Percentiles rank a stretch among this genome's conserved stretches.
Conservation (phyloP, 305 asterid species). For the Solanum hybrid region DNA sequence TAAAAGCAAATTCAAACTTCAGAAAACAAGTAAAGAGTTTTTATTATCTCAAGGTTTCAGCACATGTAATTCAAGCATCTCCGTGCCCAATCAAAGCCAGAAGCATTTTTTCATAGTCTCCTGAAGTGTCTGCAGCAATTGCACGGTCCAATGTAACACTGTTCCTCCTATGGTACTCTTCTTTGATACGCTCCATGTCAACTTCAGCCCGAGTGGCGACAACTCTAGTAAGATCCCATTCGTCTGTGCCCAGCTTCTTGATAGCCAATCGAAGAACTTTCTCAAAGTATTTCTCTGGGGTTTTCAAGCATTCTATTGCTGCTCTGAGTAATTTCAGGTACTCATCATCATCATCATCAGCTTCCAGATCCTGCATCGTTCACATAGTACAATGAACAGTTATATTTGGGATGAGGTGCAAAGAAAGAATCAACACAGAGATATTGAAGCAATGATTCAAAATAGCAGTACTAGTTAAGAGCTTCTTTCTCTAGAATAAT, state of each 20-base stretch:
- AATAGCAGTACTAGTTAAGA: not conserved
- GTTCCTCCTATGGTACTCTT: constrained; percentile 57
- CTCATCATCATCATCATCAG: constrained; percentile 40
- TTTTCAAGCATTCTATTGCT: constrained; percentile 58
- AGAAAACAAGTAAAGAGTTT: not conserved
- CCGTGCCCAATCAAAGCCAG: constrained; percentile 54
- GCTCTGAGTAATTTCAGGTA: constrained; percentile 55
- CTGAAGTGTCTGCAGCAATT: constrained; percentile 60
- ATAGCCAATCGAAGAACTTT: constrained; percentile 58
- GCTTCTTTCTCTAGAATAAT: not conserved
- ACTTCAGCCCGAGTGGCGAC: constrained; percentile 71
- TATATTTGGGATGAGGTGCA: not conserved
- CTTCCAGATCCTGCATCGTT: constrained; percentile 55
- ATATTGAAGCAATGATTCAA: not conserved
- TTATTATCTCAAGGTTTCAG: not conserved
- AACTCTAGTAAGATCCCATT: constrained; percentile 68
- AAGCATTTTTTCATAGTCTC: constrained; percentile 63
- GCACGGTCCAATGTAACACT: constrained; percentile 55
- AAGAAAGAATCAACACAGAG: not conserved
- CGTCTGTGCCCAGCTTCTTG: constrained; percentile 60
- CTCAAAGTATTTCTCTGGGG: constrained; percentile 61
- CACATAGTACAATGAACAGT: not conserved
- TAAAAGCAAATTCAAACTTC: not conserved
- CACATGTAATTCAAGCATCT: constrained; percentile 15
- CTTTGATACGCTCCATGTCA: constrained; percentile 55